Base-by-base conservation (phyloP, 2,329 filamentous ascomycete species). In the Sporothrix pseudoabietina region DNA sequence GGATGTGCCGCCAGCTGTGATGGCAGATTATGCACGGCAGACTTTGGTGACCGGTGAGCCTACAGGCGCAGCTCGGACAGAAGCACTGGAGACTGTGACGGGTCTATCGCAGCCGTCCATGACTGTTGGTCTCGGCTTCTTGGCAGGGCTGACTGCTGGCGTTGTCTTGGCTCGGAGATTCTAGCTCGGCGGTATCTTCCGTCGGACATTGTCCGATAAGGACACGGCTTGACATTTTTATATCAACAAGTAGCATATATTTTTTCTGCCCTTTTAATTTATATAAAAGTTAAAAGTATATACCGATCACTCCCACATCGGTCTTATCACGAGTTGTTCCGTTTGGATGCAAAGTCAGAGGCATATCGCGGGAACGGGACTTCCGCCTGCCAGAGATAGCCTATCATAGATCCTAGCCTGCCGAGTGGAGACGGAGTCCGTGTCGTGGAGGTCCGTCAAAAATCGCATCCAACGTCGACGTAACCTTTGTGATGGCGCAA, bases 401-500 rank as follows among this genome's bases (percentile, higher is more conserved):
- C 7, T n/a, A 54, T 19, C 49, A 22, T 44, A 44, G 41, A 44
- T 54, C 49, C 49, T 22, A 54, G 49, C 19, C 49, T 19, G 4
- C 8, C 35, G 19, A 22, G 49, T 54, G 49, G 49, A 54, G 49
- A 54, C 49, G 19, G 16, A 54, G 16, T 22, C 14, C 55, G 26
- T 57, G 55, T 32, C 26, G 55, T 57, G 55, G 30, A 57, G 55
- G 32, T 44, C 41, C 41, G 41, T 44, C 41, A 44, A 44, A 9
- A 44, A 14, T 16, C 5, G 41, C 41, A 44, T 30, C 26, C 12
- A 30, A 32, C 55, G 10, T 6, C 55, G 22, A 57, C 55, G 26
- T 57, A 32, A 57, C 55, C 55, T 57, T 54, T 44, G 26, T 26
- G 26, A 57, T 57, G 55, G 55, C 26, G 55, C 55, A 57, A 57